Base-by-base conservation (phyloP, 768 basidiomycete species). In the Tricholoma bakamatsutake region DNA sequence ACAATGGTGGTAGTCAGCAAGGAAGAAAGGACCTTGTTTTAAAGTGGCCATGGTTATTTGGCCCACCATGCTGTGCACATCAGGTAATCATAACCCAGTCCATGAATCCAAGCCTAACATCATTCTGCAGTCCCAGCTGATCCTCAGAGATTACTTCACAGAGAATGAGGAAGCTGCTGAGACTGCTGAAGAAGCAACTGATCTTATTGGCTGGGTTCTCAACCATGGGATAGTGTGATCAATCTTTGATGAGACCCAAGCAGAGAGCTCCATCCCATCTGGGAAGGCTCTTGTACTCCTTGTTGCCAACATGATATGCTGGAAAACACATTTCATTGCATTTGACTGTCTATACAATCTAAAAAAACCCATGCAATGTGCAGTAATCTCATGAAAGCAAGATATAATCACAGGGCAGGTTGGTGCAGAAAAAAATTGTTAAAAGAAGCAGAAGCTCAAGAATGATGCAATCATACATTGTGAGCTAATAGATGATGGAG, bases 231-330 rank as follows among this genome's bases (percentile, higher is more conserved):
- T 46, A 30, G 66, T 69, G 13, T 55, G 58, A 13, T 57, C 60
- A 21, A 43, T 70, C 2, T 67, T 70, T 30, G 50, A 70, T 50
- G 55, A 61, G 2, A 27, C 28, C 1, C 66, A 70, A 46, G 52
- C 54, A 2, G 56, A 55, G 45, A 61, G 42, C n/a, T 53, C 55
- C 35, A 61, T 48, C 42, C 61, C 59, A 47, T 39, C 53, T 15
- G 59, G 60, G 6, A 61, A 59, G 31, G 57, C 64, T 42, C 61
- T 68, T 13, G 54, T 61, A n/a, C 66, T 62, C 49, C 65, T 0
- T 58, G 58, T 13, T 71, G 64, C 63, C 5, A 69, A 71, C 52
- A 58, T 69, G 51, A 71, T 64, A 0, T 57, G 57, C 12, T 71
- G 66, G 68, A 64, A 59, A 0, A 71, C 68, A 4, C 66, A 69